Evolutionary conservation across 2,329 filamentous ascomycete species (phyloP), one percentile per base, ranked within the genome.

Genomic region (Allantophomopsis lycopodina): DNA sequence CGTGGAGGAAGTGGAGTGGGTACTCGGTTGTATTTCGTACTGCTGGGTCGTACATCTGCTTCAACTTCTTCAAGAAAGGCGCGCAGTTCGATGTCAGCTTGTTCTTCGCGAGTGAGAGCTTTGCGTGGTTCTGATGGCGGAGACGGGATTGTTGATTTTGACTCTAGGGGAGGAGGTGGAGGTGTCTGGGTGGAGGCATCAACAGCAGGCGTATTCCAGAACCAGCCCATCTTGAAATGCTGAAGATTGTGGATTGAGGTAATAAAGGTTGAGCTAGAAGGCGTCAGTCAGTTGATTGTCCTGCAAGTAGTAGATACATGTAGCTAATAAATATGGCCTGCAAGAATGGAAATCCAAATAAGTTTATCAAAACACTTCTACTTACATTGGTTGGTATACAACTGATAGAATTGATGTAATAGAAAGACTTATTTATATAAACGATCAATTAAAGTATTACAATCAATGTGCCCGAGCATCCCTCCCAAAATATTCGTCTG

Each of bases 221-320:
- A 61, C 75, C 75, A 79, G 47, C 73, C 73, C 75, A 79, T 79
- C 45, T 40, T 60, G 50, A 46, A 32, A 23, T 14, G 30, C 32
- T 35, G 38, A 35, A 30, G 32, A 15, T 40, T 17, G 38, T 36
- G 39, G 42, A 40, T 8, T 28, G 7, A 8, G 18, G 18, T 4
- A 20, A 3, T 28, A 8, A 10, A 28, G 7, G 23, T 5, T 12
- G 23, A 28, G 23, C 23, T 28, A 8, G 23, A 28, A 28, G 10
- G 23, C 8, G 23, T 28, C 8, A 28, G 23, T 28, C 23, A 28
- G 5, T 28, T 28, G 23, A 28, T 28, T 12, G 23, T 28, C 5
- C 23, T 5, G 23, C 23, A 10, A 28, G 23, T 12, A 28, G 23
- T 10, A 28, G 8, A 28, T 28, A 28, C 11, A n/a, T n/a, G n/a